Evolutionary conservation across 1,284 basidiomycete species (phyloP).

Genomic region (Neolentinus lepideus): DNA sequence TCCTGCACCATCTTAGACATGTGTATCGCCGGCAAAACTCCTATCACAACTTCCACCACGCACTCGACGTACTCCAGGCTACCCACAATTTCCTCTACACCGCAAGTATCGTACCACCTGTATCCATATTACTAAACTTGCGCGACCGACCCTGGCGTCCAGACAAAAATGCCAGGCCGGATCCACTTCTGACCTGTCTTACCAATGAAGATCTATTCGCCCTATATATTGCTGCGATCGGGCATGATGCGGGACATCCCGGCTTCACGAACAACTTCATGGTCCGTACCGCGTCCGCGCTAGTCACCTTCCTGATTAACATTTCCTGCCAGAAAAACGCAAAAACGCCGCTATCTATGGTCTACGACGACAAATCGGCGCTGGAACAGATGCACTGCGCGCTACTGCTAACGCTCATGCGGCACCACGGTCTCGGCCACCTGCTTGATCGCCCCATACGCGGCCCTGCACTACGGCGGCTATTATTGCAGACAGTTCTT

Average conservation of each 20-base stretch:
- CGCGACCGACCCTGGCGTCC: constrained; percentile 41
- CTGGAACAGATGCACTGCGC: constrained; percentile 92
- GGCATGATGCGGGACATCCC: constrained; percentile 94
- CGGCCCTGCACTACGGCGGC: constrained; percentile 57
- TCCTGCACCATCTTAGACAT: constrained; percentile 76
- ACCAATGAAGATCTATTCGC: constrained; percentile 72
- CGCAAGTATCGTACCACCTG: constrained; percentile 74
- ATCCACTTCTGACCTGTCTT: constrained; percentile 45
- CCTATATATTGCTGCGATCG: constrained; percentile 84
- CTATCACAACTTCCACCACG: constrained; percentile 96
- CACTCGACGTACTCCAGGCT: constrained; percentile 90
- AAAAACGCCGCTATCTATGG: constrained; percentile 75
- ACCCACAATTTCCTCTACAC: constrained; percentile 77
- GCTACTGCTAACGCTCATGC: constrained; percentile 76
- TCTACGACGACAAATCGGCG: constrained; percentile 86
- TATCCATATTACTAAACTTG: constrained; percentile 41
- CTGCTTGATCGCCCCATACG: constrained; percentile 48
- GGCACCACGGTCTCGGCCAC: constrained; percentile 69
- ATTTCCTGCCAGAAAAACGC: constrained; percentile 73
- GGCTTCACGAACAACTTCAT: constrained; percentile 89
- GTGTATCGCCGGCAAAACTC: constrained; percentile 87
- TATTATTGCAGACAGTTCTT: constrained; percentile 75
- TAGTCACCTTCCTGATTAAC: constrained; percentile 2
- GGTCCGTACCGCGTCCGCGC: constrained; percentile 38
- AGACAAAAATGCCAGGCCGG: constrained; percentile 30